Evolutionary conservation across 495 filamentous ascomycete species (phyloP).

Genomic region (Xylaria intraflava): DNA sequence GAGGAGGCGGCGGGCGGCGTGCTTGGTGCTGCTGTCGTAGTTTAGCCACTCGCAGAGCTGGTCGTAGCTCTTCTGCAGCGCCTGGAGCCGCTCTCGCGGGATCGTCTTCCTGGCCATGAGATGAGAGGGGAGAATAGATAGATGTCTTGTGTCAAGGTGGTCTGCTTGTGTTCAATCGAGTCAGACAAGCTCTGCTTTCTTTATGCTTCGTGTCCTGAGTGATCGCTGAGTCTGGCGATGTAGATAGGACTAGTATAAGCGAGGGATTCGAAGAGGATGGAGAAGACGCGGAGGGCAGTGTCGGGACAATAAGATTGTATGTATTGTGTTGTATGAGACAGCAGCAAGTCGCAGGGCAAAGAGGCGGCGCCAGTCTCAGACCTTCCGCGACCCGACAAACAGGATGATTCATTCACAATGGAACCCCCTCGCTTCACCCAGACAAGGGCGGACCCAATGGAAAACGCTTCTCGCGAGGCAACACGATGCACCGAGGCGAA

Average conservation of each 20-base stretch:
- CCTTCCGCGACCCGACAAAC: neutral
- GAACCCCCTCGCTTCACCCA: neutral
- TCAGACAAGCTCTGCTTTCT: neutral
- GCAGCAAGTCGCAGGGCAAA: neutral
- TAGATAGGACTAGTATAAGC: neutral
- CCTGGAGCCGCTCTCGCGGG: constrained; percentile 15
- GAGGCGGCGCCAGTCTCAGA: neutral
- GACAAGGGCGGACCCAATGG: neutral
- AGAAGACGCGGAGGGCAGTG: neutral
- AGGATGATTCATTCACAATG: neutral
- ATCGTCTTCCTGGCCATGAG: constrained; percentile 7
- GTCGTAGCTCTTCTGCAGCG: constrained; percentile 20
- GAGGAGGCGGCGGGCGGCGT: constrained; percentile 11
- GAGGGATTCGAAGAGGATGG: neutral
- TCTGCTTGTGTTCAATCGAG: too few species aligned
- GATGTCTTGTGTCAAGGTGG: too few species aligned
- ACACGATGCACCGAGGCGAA: constrained; percentile 2
- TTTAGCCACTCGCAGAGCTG: constrained; percentile 19
- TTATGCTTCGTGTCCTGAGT: neutral
- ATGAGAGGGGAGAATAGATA: neutral
- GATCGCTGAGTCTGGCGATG: neutral
- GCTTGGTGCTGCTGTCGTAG: constrained; percentile 17
- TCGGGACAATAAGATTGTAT: constrained; percentile 1
- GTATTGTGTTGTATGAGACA: neutral
- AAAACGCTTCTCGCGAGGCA: neutral